phyloP scores from a whole-genome alignment of 768 basidiomycete species.

The Trametes cinnabarina region DNA sequence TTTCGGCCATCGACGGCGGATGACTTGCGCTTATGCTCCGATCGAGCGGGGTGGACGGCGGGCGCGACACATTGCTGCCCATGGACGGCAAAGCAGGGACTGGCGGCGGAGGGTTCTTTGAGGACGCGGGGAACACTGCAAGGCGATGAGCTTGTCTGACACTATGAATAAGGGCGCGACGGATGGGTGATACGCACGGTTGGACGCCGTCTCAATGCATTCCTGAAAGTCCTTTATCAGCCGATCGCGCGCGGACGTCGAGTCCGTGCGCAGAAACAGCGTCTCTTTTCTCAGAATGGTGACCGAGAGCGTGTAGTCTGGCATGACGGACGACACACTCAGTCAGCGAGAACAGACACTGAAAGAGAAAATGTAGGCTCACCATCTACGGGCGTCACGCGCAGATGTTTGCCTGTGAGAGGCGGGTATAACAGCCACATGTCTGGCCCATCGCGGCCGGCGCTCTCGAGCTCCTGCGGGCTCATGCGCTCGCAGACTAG shows the following conservation, averaged over 20 bases:
- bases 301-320: constrained; percentile 73
- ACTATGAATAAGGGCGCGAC: constrained; percentile 1
- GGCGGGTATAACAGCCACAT: constrained; percentile 96
- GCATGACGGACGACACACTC: neutral
- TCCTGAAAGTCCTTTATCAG: constrained; percentile 73
- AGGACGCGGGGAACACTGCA: constrained; percentile 31
- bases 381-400: constrained; percentile 58
- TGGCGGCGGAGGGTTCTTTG: constrained; percentile 64
- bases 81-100: constrained; percentile 46
- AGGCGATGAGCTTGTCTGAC: neutral
- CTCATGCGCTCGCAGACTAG: constrained; percentile 85
- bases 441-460: constrained; percentile 61
- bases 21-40: neutral
- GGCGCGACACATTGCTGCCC: constrained; percentile 27
- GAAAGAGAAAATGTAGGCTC: constrained; percentile 22
- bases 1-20: constrained; percentile 7
- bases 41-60: constrained; percentile 16
- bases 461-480: constrained; percentile 53
- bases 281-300: constrained; percentile 88
- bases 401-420: constrained; percentile 88
- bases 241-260: constrained; percentile 54
- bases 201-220: constrained; percentile 78
- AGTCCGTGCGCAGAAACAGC: constrained; percentile 62
- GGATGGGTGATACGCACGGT: constrained; percentile 49
- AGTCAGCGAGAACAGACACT: neutral